Base-by-base conservation (phyloP, 768 basidiomycete species). In the Gymnopilus junonius region DNA sequence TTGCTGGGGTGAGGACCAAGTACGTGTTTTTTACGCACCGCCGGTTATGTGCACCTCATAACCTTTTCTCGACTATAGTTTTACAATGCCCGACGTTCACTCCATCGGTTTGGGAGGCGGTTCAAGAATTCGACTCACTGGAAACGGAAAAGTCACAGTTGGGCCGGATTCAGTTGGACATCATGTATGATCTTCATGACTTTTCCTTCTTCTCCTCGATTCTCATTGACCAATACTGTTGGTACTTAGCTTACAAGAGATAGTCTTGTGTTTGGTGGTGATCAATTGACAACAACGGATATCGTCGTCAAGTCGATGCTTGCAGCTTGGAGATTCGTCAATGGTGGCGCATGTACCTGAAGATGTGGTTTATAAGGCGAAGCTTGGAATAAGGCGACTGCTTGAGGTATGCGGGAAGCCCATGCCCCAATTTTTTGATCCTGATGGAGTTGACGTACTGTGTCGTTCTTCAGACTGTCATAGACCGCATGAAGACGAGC, bases 141-240 rank as follows among this genome's bases (percentile, higher is more conserved):
- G 73, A 53, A 67, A 63, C 15, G 74, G 79, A 21, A 78, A 73
- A 53, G 80, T 86, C 25, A 78, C 81, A 0, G 79, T 90, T 34
- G 89, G 89, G 0, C 88, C 89, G 11, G 84, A 88, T 67, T 90
- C 87, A 1, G 87, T 89, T 17, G 89, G 89, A 0, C 84, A 87
- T 70, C 64, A 72, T 42, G 74, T 77, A 35, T 21, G 62, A 61
- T 45, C 32, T 37, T 20, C 23, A 4, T 8, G 27, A 35, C n/a
- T n/a, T 29, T 51, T 31, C 12, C 11, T 3, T 3, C 20, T 37
- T 2, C 8, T 14, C 21, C n/a, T 14, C 12, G 25, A 25, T 3
- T 6, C 7, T 1, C 20, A 53, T 20, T 31, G 29, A n/a, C 14
- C 39, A 17, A 5, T 17, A 8, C 40, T 43, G 12, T 43, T 11